These are phyloP conservation scores for Saccharum officinarum DNA, from an alignment of 176 grass and related monocot genomes.

Conservation along the genomic window DNA sequence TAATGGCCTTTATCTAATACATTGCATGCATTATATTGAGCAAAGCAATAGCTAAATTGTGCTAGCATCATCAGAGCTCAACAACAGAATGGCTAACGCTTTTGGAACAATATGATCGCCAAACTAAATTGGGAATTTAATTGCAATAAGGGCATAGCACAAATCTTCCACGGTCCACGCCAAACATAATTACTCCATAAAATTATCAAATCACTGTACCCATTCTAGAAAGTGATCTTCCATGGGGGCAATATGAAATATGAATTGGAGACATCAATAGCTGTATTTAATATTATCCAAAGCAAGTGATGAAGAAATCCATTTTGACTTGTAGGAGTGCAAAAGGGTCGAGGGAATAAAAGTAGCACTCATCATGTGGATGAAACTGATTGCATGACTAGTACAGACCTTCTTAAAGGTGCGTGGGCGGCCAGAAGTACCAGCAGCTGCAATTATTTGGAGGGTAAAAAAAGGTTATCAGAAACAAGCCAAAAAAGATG, in stretches of 20 bases:
- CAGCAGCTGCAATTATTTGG: conserved; percentile 76
- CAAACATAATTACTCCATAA: not conserved
- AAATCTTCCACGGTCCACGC: not conserved
- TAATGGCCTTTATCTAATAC: too few relatives aligned
- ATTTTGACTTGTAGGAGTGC: not conserved
- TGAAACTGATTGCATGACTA: not conserved
- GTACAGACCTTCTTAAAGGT: conserved; percentile 75
- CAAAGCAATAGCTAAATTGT: not conserved
- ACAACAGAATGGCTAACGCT: not conserved
- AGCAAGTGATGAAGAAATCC: not conserved
- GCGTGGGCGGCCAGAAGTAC: conserved; percentile 73
- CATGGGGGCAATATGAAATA: not conserved
- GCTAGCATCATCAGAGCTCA: not conserved
- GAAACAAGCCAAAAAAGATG: conserved; percentile 8
- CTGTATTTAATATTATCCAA: not conserved
- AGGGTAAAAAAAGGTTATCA: not conserved
- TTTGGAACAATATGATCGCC: not conserved
- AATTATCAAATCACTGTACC: not conserved
- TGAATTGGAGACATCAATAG: not conserved
- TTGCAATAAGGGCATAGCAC: not conserved
- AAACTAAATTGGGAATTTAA: not conserved
- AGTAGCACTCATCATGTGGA: not conserved
- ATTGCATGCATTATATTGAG: not conserved
- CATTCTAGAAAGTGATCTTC: not conserved
- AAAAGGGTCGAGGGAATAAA: not conserved